Evolutionary conservation across 352 stramenopile species (phyloP).

Genomic region (Aphanomyces stellatus): DNA sequence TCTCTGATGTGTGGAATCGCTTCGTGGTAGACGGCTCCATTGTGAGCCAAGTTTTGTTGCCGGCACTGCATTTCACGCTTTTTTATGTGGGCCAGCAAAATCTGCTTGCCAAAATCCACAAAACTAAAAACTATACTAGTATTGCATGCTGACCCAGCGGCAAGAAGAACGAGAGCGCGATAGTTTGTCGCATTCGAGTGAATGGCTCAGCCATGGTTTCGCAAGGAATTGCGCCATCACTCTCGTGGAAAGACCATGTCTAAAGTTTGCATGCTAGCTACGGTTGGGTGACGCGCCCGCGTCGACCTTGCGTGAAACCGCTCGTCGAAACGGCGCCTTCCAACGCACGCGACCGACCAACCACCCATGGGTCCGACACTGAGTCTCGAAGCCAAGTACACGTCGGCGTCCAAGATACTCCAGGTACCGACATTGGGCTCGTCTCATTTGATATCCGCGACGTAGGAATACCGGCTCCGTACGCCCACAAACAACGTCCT

Average conservation of each 20-base stretch:
- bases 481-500: too few relatives aligned
- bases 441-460: background rate
- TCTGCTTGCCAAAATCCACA: constrained; percentile 2
- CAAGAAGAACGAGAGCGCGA: too few relatives aligned
- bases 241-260: too few relatives aligned
- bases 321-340: too few relatives aligned
- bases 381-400: constrained; percentile 14
- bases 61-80: background rate
- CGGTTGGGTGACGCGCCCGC: too few relatives aligned
- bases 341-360: background rate
- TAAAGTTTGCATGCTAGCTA: too few relatives aligned
- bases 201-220: too few relatives aligned
- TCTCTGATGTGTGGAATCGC: background rate
- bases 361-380: background rate
- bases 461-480: constrained; percentile 40
- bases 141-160: background rate
- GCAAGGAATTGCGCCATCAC: too few relatives aligned
- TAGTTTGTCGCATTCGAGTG: too few relatives aligned
- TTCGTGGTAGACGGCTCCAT: constrained; percentile 7
- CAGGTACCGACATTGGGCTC: background rate
- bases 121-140: too few relatives aligned
- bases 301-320: too few relatives aligned
- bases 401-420: constrained; percentile 3
- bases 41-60: background rate
- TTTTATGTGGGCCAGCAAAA: background rate